phyloP scores from a whole-genome alignment of 441 rosid genomes.

The Erodium trifolium region DNA sequence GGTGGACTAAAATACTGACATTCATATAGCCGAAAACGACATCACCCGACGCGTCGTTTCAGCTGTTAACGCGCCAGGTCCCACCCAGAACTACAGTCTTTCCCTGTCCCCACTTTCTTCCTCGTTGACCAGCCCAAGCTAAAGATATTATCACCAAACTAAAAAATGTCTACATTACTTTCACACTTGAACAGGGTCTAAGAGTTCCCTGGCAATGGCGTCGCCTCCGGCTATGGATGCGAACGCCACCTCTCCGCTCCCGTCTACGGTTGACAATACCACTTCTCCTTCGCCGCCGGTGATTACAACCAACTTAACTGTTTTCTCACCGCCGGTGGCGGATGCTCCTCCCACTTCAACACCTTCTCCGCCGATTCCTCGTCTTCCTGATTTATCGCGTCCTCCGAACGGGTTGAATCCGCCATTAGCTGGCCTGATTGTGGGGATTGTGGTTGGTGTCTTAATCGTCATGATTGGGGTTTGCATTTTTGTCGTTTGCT shows the following conservation, averaged over 20 bases:
- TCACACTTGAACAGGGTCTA: too few species aligned
- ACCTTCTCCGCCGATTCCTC: conserved; percentile 2
- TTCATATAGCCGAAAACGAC: too few species aligned
- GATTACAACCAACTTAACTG: conserved; percentile 12
- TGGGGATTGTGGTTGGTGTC: conserved; percentile 72
- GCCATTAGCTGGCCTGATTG: conserved; percentile 45
- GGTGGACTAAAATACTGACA: too few species aligned
- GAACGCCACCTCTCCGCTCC: conserved; percentile 17
- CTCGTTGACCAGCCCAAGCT: too few species aligned
- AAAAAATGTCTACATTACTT: too few species aligned
- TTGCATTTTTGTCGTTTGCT: conserved; percentile 41
- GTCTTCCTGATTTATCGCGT: conserved; percentile 16
- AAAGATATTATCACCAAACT: too few species aligned
- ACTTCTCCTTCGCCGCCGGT: not conserved
- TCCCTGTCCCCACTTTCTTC: too few species aligned
- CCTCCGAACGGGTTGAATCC: conserved; percentile 24
- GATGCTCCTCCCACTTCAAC: conserved; percentile 12
- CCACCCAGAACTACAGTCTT: too few species aligned
- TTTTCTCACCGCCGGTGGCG: conserved; percentile 23
- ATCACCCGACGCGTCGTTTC: too few species aligned
- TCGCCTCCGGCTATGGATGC: conserved; percentile 6
- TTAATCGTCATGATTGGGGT: conserved; percentile 39
- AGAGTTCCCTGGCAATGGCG: conserved; percentile 11
- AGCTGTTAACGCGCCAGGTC: too few species aligned
- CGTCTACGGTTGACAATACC: conserved; percentile 25